Conservation (phyloP, 2,329 filamentous ascomycete species). For the Pyrenophora seminiperda region DNA sequence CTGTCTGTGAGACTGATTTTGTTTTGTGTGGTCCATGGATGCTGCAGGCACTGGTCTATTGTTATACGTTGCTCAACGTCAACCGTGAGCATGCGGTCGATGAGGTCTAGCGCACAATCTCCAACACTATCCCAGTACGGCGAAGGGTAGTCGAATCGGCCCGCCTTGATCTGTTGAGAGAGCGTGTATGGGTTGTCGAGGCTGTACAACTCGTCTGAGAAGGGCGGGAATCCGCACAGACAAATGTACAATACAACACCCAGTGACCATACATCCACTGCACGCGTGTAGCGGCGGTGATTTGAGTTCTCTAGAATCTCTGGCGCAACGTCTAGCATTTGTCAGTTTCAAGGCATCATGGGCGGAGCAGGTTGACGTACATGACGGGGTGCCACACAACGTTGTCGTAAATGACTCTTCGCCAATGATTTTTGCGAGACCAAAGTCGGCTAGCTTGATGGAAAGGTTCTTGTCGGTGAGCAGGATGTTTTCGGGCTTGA, state of each 20-base stretch:
- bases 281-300: slow-evolving; percentile 87
- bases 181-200: slow-evolving; percentile 82
- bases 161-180: slow-evolving; percentile 86
- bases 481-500: slow-evolving; percentile 96
- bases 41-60: slow-evolving; percentile 86
- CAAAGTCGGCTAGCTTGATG: slow-evolving; percentile 95
- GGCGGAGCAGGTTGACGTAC: slow-evolving; percentile 41
- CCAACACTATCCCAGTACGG: slow-evolving; percentile 93
- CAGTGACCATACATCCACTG: slow-evolving; percentile 94
- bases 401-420: slow-evolving; percentile 98
- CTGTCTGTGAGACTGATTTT: slow-evolving; percentile 72
- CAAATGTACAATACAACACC: slow-evolving; percentile 99
- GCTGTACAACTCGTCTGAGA: slow-evolving; percentile 89
- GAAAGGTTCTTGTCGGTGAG: slow-evolving; percentile 82
- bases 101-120: slow-evolving; percentile 87
- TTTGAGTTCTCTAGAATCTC: slow-evolving; percentile 86
- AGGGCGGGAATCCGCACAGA: slow-evolving; percentile 93
- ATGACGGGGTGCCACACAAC: slow-evolving; percentile 92
- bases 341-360: slow-evolving; percentile 21
- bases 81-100: slow-evolving; percentile 92
- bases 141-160: slow-evolving; percentile 90
- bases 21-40: slow-evolving; percentile 80
- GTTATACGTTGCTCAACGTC: slow-evolving; percentile 82
- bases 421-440: slow-evolving; percentile 96
- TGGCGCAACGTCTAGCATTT: slow-evolving; percentile 75